Evolutionary conservation across 2,329 filamentous ascomycete genomes (phyloP).

Genomic region (Ophiocordyceps camponoti-floridani): DNA sequence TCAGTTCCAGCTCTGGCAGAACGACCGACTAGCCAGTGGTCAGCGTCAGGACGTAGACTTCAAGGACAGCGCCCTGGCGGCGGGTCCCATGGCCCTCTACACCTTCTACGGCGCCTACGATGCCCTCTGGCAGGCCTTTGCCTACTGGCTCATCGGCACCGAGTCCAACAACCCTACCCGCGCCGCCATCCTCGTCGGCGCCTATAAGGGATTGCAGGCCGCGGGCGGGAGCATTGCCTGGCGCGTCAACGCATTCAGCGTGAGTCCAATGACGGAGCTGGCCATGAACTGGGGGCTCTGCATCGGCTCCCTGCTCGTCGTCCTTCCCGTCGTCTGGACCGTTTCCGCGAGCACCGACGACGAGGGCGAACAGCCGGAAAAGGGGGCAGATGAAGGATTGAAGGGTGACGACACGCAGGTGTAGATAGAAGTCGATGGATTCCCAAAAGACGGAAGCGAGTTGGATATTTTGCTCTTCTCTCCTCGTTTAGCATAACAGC

Average conservation of each 20-base stretch:
- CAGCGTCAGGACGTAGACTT: conserved; percentile 28
- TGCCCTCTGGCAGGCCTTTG: conserved; percentile 46
- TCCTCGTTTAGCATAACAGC: background rate
- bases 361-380: conserved; percentile 9
- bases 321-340: conserved; percentile 21
- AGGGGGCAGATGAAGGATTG: background rate
- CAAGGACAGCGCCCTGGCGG: conserved; percentile 26
- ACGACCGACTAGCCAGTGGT: conserved; percentile 18
- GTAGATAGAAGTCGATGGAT: background rate
- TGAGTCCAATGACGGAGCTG: conserved; percentile 20
- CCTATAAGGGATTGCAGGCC: conserved; percentile 26
- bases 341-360: conserved; percentile 12
- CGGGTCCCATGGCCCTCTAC: conserved; percentile 49
- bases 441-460: background rate
- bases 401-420: background rate
- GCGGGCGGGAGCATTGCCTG: conserved; percentile 26
- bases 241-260: conserved; percentile 20
- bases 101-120: conserved; percentile 56
- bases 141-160: conserved; percentile 41
- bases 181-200: conserved; percentile 24
- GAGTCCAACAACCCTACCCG: conserved; percentile 21
- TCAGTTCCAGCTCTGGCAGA: conserved; percentile 42
- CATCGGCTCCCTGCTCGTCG: conserved; percentile 22
- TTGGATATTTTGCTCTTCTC: too few relatives aligned
- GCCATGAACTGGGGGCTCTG: conserved; percentile 27